Evolutionary conservation across 73 alveolate genomes (phyloP), one percentile per base, ranked within the genome.

Genomic region (Paramecium biaurelia): DNA sequence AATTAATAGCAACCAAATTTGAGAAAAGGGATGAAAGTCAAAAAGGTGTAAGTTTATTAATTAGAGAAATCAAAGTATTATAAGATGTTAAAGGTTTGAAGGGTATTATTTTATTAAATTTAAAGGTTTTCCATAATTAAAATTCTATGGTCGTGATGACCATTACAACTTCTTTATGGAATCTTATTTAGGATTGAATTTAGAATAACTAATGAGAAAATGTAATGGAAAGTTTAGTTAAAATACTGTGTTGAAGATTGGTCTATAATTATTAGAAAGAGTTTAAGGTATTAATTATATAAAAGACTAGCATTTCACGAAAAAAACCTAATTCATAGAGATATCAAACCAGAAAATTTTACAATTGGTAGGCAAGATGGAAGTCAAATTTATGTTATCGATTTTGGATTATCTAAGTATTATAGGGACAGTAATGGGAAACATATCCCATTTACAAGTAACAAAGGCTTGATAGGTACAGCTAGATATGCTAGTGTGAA

Each of bases 391-490:
- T 94, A 95, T 92, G 92, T 97, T 70, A 97, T 98, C n/a, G 99
- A 98, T 94, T 97, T 92, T 87, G 99, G 99, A 7, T 94, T 97
- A 34, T 95, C 98, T 10, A 97, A 97, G 85, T 94, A 95, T 82
- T 97, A 94, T 90, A 93, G 97, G 59, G 96, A 95, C 95, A 30
- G 93, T 92, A 93, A 96, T 96, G 72, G 98, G 23, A 85, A 92
- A 34, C 99, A 98, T 93, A 96, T 98, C 45, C 98, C 97, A 18
- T 96, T 96, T 90, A 93, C 93, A 21, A 98, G 96, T 76, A 98
- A 98, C 3, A 98, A 98, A 93, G 98, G 97, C 70, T 92, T 98
- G 85, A 97, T 98, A 5, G 99, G 99, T 0, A 98, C 99, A 7
- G 99, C 99, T 7, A 86, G 97, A 79, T 87, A 95, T 93, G 96